Percentiles rank a stretch among this genome's conserved stretches.
Conservation (phyloP, 345 rosid species). For the Clausena lansium region DNA sequence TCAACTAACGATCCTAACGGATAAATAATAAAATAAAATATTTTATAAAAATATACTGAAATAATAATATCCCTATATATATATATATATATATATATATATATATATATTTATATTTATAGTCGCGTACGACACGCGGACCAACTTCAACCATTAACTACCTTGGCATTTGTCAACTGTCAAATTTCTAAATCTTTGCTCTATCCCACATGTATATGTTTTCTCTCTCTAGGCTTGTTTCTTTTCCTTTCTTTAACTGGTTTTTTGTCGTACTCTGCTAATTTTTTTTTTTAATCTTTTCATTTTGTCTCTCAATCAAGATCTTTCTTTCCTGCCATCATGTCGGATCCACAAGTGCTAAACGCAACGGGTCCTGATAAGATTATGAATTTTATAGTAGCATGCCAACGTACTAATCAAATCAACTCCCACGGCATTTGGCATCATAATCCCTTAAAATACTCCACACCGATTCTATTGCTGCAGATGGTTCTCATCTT, state of each 20-base stretch:
- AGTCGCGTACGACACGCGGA: too few species aligned
- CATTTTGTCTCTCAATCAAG: background rate
- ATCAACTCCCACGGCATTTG: background rate
- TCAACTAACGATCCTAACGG: too few species aligned
- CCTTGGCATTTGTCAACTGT: background rate
- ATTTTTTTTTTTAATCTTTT: background rate
- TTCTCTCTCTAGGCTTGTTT: background rate
- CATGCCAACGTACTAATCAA: background rate
- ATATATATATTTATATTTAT: too few species aligned
- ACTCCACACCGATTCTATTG: background rate
- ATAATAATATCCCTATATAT: too few species aligned
- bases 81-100: too few species aligned
- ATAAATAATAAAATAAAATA: too few species aligned
- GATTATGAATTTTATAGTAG: background rate
- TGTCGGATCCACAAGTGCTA: background rate
- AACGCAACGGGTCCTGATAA: too few species aligned
- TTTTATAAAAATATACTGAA: too few species aligned
- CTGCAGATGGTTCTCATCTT: constrained; percentile 3
- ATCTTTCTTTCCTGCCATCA: background rate
- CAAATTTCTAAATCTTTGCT: background rate
- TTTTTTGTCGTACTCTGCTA: too few species aligned
- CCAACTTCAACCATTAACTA: background rate
- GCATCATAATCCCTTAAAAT: background rate
- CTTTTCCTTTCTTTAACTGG: background rate
- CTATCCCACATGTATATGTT: background rate